phyloP scores from a whole-genome alignment of 2,329 filamentous ascomycete species.

The Cadophora malorum region DNA sequence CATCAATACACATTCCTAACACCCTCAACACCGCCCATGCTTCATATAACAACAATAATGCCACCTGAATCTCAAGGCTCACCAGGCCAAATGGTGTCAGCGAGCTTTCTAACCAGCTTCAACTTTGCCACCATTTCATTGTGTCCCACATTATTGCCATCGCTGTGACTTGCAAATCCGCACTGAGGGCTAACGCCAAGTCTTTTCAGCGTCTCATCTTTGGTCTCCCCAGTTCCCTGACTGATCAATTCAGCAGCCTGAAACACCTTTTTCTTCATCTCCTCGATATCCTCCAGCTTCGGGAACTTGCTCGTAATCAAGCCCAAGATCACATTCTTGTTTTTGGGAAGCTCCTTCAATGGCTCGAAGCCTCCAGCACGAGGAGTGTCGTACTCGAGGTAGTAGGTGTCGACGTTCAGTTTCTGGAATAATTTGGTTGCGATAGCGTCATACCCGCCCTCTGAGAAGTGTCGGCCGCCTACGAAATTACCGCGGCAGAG shows the following conservation, averaged over 20 bases:
- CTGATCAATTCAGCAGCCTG: slow-evolving; percentile 72
- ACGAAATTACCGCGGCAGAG: slow-evolving; percentile 75
- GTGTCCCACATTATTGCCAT: slow-evolving; percentile 70
- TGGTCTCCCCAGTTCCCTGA: slow-evolving; percentile 67
- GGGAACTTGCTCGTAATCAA: slow-evolving; percentile 69
- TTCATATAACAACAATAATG: not conserved
- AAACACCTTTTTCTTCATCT: slow-evolving; percentile 64
- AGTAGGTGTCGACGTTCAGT: slow-evolving; percentile 70
- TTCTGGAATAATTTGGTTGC: slow-evolving; percentile 69
- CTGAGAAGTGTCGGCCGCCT: slow-evolving; percentile 68
- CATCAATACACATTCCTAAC: not conserved
- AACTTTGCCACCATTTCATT: slow-evolving; percentile 79
- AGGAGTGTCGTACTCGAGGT: slow-evolving; percentile 70
- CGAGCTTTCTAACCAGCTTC: slow-evolving; percentile 71
- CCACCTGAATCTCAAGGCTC: slow-evolving; percentile 28
- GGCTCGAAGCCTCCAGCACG: slow-evolving; percentile 71
- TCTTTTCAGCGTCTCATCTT: slow-evolving; percentile 71
- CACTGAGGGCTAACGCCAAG: slow-evolving; percentile 75
- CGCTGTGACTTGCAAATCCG: slow-evolving; percentile 56
- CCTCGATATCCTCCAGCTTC: slow-evolving; percentile 66
- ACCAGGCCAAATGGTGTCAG: slow-evolving; percentile 71
- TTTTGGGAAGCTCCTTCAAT: slow-evolving; percentile 62
- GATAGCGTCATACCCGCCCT: slow-evolving; percentile 71
- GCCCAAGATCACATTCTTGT: slow-evolving; percentile 69
- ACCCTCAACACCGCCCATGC: not conserved